phyloP scores from a whole-genome alignment of 768 basidiomycete genomes.

The Leccinum barrowsii region DNA sequence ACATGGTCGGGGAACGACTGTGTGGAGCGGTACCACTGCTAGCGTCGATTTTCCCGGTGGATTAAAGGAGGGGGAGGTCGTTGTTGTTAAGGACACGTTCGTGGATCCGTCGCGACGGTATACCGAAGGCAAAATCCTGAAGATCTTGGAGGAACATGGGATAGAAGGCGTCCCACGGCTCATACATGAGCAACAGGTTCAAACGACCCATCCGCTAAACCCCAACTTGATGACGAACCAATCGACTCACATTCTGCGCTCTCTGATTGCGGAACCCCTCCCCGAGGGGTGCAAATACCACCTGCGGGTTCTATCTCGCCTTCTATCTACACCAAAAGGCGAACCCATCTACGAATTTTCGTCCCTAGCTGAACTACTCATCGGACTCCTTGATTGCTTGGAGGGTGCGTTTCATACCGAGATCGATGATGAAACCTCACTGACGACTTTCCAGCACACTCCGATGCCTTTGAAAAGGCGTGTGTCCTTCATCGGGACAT shows the following conservation, averaged over 20 bases:
- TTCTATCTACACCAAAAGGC: not conserved
- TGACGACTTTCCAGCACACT: not conserved
- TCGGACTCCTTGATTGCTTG: not conserved
- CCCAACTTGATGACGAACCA: not conserved
- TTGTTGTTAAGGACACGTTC: not conserved
- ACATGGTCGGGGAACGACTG: not conserved
- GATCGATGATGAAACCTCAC: not conserved
- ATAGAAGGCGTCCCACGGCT: not conserved
- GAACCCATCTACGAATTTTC: not conserved
- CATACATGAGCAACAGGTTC: not conserved
- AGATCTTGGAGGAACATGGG: not conserved
- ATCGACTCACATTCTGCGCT: not conserved
- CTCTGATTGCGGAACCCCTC: not conserved
- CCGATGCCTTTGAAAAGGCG: not conserved
- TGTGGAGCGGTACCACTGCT: not conserved
- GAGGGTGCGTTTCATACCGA: not conserved
- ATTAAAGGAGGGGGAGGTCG: not conserved
- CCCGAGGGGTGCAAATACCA: not conserved
- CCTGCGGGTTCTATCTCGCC: not conserved
- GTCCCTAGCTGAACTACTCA: not conserved
- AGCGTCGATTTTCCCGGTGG: not conserved
- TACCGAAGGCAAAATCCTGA: not conserved
- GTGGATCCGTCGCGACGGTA: not conserved
- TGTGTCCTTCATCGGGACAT: not conserved
- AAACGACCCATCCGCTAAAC: not conserved